phyloP scores from a whole-genome alignment of 768 basidiomycete genomes.

The Boletus subparvulus region DNA sequence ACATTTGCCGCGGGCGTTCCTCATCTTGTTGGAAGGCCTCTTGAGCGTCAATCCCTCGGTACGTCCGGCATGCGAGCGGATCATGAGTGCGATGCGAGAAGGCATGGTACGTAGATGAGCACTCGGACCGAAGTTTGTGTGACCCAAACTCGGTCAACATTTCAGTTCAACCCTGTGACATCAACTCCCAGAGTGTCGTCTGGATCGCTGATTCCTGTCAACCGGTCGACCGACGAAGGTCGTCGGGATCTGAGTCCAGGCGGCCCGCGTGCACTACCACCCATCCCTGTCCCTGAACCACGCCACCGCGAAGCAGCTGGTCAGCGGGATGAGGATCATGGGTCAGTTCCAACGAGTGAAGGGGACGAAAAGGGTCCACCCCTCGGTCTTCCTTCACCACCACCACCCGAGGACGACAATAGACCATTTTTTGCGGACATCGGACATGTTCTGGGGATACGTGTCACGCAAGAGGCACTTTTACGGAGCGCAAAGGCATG shows the following conservation, averaged over 20 bases:
- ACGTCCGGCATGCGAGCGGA: conserved; percentile 74
- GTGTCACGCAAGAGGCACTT: conserved; percentile 19
- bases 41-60: conserved; percentile 56
- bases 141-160: not conserved
- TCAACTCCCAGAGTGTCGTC: conserved; percentile 7
- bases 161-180: conserved; percentile 30
- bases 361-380: conserved; percentile 12
- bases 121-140: not conserved
- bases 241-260: conserved; percentile 14
- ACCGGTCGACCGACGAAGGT: conserved; percentile 10
- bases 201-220: conserved; percentile 26
- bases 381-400: conserved; percentile 17
- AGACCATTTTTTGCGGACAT: not conserved
- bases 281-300: conserved; percentile 8
- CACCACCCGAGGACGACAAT: not conserved
- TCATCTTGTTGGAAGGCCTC: conserved; percentile 72
- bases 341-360: not conserved
- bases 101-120: conserved; percentile 58
- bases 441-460: conserved; percentile 6
- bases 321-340: not conserved
- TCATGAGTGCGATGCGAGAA: conserved; percentile 64
- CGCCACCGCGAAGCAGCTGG: not conserved
- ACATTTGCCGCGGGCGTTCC: conserved; percentile 67
- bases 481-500: conserved; percentile 36
- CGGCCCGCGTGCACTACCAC: conserved; percentile 16